These are phyloP conservation scores for Aureobasidium pullulans DNA, from an alignment of 2,329 filamentous ascomycete species.

Conservation along the genomic window DNA sequence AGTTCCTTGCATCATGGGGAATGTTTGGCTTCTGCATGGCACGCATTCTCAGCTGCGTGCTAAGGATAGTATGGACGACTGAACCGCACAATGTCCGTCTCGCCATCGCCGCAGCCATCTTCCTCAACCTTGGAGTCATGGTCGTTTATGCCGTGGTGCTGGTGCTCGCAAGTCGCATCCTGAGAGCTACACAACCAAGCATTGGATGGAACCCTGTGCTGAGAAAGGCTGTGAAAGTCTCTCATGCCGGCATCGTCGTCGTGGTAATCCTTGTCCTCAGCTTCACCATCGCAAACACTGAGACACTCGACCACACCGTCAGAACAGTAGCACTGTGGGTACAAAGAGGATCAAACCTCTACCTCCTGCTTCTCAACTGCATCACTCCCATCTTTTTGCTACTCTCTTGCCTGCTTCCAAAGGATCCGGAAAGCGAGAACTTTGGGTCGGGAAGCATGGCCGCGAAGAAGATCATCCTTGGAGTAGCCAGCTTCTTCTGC, in stretches of 20 bases:
- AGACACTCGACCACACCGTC: conserved; percentile 20
- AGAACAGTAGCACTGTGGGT: conserved; percentile 1
- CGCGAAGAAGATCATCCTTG: conserved; percentile 19
- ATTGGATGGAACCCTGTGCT: conserved; percentile 20
- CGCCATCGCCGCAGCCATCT: conserved; percentile 26
- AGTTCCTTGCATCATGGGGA: conserved; percentile 34
- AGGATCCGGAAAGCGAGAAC: conserved; percentile 3
- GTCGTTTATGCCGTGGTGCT: conserved; percentile 27
- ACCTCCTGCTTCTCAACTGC: conserved; percentile 9
- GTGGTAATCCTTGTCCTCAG: conserved; percentile 21
- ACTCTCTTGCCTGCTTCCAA: conserved; percentile 18
- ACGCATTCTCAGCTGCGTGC: conserved; percentile 32
- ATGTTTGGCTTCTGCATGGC: conserved; percentile 40
- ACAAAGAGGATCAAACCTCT: conserved; percentile 1
- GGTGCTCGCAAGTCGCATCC: conserved; percentile 21
- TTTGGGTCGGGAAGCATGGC: conserved; percentile 19
- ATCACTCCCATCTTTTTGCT: conserved; percentile 19
- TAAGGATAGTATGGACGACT: conserved; percentile 28
- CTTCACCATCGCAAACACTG: conserved; percentile 23
- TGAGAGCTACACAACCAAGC: conserved; percentile 17
- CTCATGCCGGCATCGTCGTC: conserved; percentile 14
- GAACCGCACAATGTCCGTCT: conserved; percentile 24
- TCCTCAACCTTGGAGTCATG: conserved; percentile 25
- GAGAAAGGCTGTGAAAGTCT: background rate
- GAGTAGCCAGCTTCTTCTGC: conserved; percentile 17